Base-by-base conservation (phyloP, 1,284 basidiomycete species). In the Ustilago nuda region DNA sequence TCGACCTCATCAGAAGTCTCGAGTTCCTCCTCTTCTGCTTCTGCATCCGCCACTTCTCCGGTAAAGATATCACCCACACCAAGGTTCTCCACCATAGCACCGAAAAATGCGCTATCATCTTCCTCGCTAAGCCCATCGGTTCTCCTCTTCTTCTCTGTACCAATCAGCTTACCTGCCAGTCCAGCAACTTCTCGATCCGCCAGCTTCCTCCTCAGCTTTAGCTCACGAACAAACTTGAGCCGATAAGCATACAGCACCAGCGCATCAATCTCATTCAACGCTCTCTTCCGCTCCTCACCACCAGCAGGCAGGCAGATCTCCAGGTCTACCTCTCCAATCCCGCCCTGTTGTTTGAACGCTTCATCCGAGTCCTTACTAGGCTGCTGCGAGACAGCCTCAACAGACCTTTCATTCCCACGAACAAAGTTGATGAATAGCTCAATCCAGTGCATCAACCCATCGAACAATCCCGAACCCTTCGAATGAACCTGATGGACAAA, bases 401-500 rank as follows among this genome's bases (percentile, higher is more conserved):
- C 61, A 6, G 85, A 82, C 11, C 78, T 74, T 2, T 98, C 87
- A 8, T 95, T 95, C 74, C 95, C 94, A n/a, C 95, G 92, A 58
- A 96, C 91, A 68, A 94, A 91, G 48, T 92, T 93, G 75, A 99
- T 89, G 88, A 98, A 98, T 36, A 94, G 90, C 87, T 99, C 95
- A 83, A 98, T 92, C 97, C 97, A 99, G 57, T 89, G 90, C 94
- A 98, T 98, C 68, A 99, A 90, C 65, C 89, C 91, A 82, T 95
- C 93, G 85, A 99, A 99, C 11, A 99, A 89, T 6, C 92, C 93
- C 80, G 95, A 93, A 48, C 97, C 97, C 86, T 98, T 98, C 46
- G 94, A 92, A 85, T 99, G 97, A 5, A 99, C 97, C 82, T 98
- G 97, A 89, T 99, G 94, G 30, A 99, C 96, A 85, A 99, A 99